These are phyloP conservation scores for Suillus subaureus DNA, from an alignment of 768 basidiomycete genomes.

Conservation along the genomic window DNA sequence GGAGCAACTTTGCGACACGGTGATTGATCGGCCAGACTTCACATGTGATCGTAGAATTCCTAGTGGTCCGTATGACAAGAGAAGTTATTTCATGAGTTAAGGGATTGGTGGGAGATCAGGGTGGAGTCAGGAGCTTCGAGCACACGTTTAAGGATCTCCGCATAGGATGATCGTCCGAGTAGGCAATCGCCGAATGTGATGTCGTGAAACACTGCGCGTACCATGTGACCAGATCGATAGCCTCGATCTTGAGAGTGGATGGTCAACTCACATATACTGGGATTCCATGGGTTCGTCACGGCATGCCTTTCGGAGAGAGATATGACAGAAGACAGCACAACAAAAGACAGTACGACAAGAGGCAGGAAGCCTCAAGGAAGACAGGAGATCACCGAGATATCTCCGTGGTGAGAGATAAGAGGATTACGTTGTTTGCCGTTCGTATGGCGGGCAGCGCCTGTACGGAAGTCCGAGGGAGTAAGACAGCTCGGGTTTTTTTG, in stretches of 20 bases:
- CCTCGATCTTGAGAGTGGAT: neutral
- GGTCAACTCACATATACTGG: neutral
- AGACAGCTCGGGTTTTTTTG: neutral
- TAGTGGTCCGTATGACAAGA: neutral
- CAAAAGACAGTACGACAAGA: slow-evolving; percentile 3
- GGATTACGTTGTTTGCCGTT: slow-evolving; percentile 1
- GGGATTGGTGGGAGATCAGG: neutral
- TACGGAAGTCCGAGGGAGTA: slow-evolving; percentile 15
- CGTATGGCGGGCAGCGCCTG: slow-evolving; percentile 9
- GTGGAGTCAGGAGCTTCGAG: slow-evolving; percentile 1
- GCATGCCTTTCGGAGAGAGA: neutral
- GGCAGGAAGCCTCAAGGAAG: slow-evolving; percentile 16
- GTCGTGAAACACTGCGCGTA: neutral
- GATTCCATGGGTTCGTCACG: neutral
- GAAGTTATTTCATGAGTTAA: neutral
- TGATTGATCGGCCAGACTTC: neutral
- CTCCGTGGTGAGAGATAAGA: slow-evolving; percentile 13
- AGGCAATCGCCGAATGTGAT: slow-evolving; percentile 3
- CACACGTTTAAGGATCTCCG: neutral
- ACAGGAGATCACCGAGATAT: slow-evolving; percentile 13
- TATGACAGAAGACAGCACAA: slow-evolving; percentile 2
- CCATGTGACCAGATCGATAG: slow-evolving; percentile 2
- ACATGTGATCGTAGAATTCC: neutral
- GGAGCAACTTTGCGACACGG: neutral
- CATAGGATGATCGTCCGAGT: neutral